Base-by-base conservation (phyloP, 192 early-diverging fungal species). In the Spizellomyces sp. region DNA sequence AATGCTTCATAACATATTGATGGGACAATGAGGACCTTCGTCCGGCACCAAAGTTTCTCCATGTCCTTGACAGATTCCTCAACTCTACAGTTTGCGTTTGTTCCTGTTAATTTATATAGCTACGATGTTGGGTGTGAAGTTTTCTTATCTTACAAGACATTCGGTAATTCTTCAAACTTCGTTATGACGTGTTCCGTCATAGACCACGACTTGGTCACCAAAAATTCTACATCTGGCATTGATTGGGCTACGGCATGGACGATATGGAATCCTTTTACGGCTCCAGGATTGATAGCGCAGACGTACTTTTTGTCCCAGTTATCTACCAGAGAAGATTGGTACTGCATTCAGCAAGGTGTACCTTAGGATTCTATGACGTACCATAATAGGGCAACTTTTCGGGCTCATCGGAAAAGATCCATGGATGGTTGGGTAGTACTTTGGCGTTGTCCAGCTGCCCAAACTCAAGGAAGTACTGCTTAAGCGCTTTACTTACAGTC, bases 181-280 rank as follows among this genome's bases (percentile, higher is more conserved):
- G 43, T 22, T 12, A 67, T 19, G 44, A 67, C 58, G 48, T 50
- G 50, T 2, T 21, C 27, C 0, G 43, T n/a, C 59, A 62, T 75
- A 9, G 59, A 43, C 73, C 73, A 75, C 41, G 73, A 75, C 27
- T 68, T 75, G 7, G 66, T 60, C 9, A 62, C 73, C 1, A 75
- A 48, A 47, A 75, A 75, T 0, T 67, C 4, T 17, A 67, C 48
- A 45, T 67, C 58, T 2, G 73, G 73, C 27, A 60, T 48, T 17
- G 48, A 22, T 42, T 58, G 52, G 15, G 66, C 66, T 5, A 68
- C 12, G 6, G 52, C 58, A 19, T 61, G 66, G 6, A 52, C 58
- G 59, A 75, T 61, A 14, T 48, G 57, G 44, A 69, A 75, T 4
- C 73, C 73, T 62, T 75, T 75, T 15, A 19, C 41, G 27, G 58